A percentile compares a stretch with the other conserved stretches of the same genome.
These are phyloP conservation scores for Diaporthe ilicicola DNA, from an alignment of 2,329 filamentous ascomycete genomes.

Conservation along the genomic window DNA sequence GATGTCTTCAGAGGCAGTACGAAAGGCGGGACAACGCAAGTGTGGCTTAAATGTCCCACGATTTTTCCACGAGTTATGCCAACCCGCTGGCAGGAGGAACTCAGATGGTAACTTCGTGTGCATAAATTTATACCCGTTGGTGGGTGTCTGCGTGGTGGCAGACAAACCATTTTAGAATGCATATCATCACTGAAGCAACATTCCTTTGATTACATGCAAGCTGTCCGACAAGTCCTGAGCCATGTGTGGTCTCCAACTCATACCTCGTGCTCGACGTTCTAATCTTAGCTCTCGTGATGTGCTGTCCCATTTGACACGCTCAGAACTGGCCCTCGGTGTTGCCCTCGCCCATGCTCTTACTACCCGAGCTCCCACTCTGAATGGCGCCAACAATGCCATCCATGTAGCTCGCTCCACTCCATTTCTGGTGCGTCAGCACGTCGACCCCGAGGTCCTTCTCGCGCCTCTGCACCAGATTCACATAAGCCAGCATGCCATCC, in stretches of 20 bases:
- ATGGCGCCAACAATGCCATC: slow-evolving; percentile 91
- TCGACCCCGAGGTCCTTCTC: slow-evolving; percentile 94
- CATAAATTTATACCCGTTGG: background rate
- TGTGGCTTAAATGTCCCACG: background rate
- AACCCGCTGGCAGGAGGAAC: background rate
- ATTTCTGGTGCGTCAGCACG: slow-evolving; percentile 94
- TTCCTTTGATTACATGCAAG: background rate
- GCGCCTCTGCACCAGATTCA: slow-evolving; percentile 86
- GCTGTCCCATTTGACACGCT: background rate
- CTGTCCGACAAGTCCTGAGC: background rate
- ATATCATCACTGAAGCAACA: background rate
- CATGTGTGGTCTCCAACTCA: background rate
- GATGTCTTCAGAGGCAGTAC: slow-evolving; percentile 31
- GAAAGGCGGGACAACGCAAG: background rate
- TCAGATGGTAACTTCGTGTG: background rate
- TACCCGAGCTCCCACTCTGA: slow-evolving; percentile 88
- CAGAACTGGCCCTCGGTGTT: slow-evolving; percentile 82
- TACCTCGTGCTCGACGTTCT: background rate
- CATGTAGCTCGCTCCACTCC: slow-evolving; percentile 75
- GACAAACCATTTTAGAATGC: background rate
- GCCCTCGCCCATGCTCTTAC: slow-evolving; percentile 92
- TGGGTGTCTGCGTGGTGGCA: background rate
- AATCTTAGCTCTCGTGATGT: too few relatives aligned
- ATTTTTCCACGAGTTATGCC: background rate
- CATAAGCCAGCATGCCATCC: slow-evolving; percentile 96